Evolutionary conservation across 495 filamentous ascomycete genomes (phyloP), one percentile per base, ranked within the genome.

Genomic region (Penicillium fimorum): DNA sequence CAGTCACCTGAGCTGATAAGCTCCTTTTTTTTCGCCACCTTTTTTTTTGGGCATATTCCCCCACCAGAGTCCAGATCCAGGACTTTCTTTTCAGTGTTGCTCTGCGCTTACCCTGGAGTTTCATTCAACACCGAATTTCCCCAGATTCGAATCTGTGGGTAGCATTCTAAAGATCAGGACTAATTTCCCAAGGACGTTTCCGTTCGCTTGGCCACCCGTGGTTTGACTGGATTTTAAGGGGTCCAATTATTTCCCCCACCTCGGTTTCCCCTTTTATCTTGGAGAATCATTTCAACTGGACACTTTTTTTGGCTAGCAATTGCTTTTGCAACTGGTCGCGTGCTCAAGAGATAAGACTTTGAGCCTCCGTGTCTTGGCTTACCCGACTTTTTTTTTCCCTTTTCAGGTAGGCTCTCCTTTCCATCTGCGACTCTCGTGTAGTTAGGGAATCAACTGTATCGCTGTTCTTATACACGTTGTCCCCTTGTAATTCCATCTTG

Each of bases 341-440:
- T 59, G 53, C 47, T 35, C 22, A 10, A 13, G 17, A 44, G 30
- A 35, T 35, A 46, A 43, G 41, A 41, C 41, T 17, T 38, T 43
- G 29, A 29, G 27, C 46, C 24, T 46, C 46, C 43, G 30, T 43
- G 38, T 53, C 47, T 53, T 53, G 32, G 38, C 43, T 42, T 51
- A 11, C 53, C 12, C 56, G 25, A 27, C 25, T 4, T 27, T 27
- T 27, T 27, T 27, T 27, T 27, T 27, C 5, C 25, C 5, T 27
- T 27, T 27, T 27, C 66, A 72, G 73, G 73, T 76, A 73, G 69
- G 73, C 60, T 24, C 40, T 43, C 51, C 15, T 46, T 60, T 41
- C 51, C 32, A 38, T 18, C 42, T 32, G 46, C 25, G 40, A 30
- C 33, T 12, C 27, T 45, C 40, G 33, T 59, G 49, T 61, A 58